phyloP scores from a whole-genome alignment of 75 land plant species.

The Ceratopteris richardii region DNA sequence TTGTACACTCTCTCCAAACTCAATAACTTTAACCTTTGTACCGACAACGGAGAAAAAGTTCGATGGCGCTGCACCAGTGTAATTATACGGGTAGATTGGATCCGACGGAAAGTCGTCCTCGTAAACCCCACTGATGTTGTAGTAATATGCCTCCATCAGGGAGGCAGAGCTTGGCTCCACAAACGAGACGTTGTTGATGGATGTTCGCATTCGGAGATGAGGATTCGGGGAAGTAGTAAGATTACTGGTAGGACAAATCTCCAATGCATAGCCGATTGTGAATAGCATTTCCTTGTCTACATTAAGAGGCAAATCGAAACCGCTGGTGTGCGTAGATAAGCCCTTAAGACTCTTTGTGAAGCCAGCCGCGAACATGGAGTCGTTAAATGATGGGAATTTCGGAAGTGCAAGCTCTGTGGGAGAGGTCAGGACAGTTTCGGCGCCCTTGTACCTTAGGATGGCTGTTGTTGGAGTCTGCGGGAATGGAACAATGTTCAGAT shows the following conservation, averaged over 20 bases:
- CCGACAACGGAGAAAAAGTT: constrained; percentile 9
- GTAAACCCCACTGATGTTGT: neutral
- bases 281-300: constrained; percentile 35
- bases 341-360: constrained; percentile 10
- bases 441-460: constrained; percentile 22
- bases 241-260: constrained; percentile 14
- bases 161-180: constrained; percentile 8
- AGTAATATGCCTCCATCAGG: no score
- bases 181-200: constrained; percentile 52
- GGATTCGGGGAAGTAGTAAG: neutral
- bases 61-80: constrained; percentile 9
- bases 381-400: constrained; percentile 32
- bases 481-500: constrained; percentile 6
- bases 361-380: constrained; percentile 30
- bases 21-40: constrained; percentile 26
- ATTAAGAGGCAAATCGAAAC: constrained; percentile 1
- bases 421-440: neutral
- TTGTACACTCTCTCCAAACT: constrained; percentile 30
- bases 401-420: constrained; percentile 17
- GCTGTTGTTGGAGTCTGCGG: constrained; percentile 39
- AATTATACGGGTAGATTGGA: constrained; percentile 15
- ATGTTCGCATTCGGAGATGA: constrained; percentile 10
- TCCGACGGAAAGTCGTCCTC: constrained; percentile 14
- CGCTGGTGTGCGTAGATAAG: neutral
- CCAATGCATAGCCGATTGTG: constrained; percentile 29